These are phyloP conservation scores for Tylopilus sp. DNA, from an alignment of 1,284 basidiomycete species.

Conservation along the genomic window DNA sequence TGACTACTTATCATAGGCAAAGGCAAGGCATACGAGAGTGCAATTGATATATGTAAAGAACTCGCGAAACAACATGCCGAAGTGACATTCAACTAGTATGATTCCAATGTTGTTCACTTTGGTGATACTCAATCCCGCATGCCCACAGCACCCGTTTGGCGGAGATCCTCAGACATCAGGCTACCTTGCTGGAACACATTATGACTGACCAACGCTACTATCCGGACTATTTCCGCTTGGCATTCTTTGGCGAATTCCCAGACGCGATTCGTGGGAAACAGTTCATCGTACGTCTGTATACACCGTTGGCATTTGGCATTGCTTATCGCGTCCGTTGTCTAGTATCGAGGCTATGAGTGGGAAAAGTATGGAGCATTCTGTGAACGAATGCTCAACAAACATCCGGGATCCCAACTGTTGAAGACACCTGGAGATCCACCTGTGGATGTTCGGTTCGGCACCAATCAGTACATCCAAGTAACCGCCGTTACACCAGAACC, in stretches of 20 bases:
- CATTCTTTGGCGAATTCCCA: conserved; percentile 91
- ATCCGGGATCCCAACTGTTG: conserved; percentile 82
- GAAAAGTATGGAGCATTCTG: conserved; percentile 88
- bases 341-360: conserved; percentile 91
- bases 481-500: conserved; percentile 85
- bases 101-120: conserved; percentile 13
- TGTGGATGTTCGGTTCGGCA: conserved; percentile 78
- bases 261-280: conserved; percentile 80
- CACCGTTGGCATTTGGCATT: not conserved
- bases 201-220: conserved; percentile 81
- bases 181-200: conserved; percentile 80
- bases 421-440: conserved; percentile 76
- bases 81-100: conserved; percentile 88
- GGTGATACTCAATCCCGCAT: conserved; percentile 10
- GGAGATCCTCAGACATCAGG: conserved; percentile 84
- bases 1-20: conserved; percentile 55
- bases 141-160: conserved; percentile 66
- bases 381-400: conserved; percentile 90
- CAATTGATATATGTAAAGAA: conserved; percentile 91
- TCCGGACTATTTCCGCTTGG: conserved; percentile 91
- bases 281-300: conserved; percentile 64
- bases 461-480: conserved; percentile 85
- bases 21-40: conserved; percentile 95
- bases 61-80: conserved; percentile 81
- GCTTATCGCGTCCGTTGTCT: conserved; percentile 9